Conservation (phyloP, 345 rosid genomes). For the Rubroshorea leprosula region DNA sequence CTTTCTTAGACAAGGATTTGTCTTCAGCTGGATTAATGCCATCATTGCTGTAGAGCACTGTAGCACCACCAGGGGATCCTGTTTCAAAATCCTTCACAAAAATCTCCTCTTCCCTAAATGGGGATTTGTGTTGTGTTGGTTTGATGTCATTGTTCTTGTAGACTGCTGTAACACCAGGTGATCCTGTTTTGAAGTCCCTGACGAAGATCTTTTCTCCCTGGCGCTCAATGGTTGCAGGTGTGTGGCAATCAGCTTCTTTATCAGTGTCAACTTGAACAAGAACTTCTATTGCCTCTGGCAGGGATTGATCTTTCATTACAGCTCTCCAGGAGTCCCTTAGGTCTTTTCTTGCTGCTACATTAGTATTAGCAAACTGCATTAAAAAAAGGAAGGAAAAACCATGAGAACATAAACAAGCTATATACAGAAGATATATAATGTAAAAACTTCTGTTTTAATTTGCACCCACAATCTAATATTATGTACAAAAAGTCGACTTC, state of each 20-base stretch:
- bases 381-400: not conserved
- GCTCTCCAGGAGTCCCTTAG: constrained; percentile 22
- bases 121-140: too few species aligned
- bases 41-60: not conserved
- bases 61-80: not conserved
- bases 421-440: too few species aligned
- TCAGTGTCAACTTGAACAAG: constrained; percentile 1
- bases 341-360: constrained; percentile 20
- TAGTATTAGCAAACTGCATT: constrained; percentile 1
- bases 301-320: constrained; percentile 17
- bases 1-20: not conserved
- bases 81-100: not conserved
- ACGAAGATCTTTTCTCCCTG: not conserved
- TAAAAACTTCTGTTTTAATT: too few species aligned
- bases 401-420: not conserved
- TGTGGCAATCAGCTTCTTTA: not conserved
- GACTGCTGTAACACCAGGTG: not conserved
- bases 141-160: too few species aligned
- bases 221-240: not conserved
- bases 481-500: not conserved
- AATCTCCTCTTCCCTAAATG: not conserved
- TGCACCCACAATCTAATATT: not conserved
- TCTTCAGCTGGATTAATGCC: not conserved
- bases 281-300: constrained; percentile 17
- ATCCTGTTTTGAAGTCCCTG: not conserved